phyloP scores from a whole-genome alignment of 2,329 filamentous ascomycete genomes.

The Tolypocladium nubicola region DNA sequence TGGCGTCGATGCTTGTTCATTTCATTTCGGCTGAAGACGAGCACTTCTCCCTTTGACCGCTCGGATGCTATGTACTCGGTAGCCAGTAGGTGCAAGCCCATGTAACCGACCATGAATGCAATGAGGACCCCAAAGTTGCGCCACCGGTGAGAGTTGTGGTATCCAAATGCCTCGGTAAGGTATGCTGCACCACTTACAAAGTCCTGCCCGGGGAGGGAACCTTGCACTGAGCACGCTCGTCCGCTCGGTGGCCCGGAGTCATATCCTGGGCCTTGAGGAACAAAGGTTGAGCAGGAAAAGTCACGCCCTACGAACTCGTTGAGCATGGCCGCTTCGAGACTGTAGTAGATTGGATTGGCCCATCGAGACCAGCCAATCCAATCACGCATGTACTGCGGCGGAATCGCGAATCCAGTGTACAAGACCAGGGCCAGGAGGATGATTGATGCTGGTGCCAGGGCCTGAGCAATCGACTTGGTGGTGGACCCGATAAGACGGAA shows the following conservation, averaged over 20 bases:
- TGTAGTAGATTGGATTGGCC: conserved; percentile 54
- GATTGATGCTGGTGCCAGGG: not conserved
- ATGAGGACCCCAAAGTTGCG: not conserved
- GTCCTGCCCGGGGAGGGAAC: not conserved
- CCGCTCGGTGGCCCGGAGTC: not conserved
- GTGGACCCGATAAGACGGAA: not conserved
- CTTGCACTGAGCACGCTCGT: not conserved
- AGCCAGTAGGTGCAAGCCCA: not conserved
- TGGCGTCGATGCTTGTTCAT: not conserved
- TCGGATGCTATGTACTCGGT: not conserved
- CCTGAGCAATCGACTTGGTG: not conserved
- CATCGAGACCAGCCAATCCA: conserved; percentile 63
- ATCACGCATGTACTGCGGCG: conserved; percentile 39
- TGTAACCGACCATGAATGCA: not conserved
- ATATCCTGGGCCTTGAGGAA: not conserved
- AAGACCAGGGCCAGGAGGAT: conserved; percentile 19
- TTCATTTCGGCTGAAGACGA: not conserved
- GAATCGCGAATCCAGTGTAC: conserved; percentile 39
- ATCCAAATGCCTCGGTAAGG: not conserved
- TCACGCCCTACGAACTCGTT: conserved; percentile 48
- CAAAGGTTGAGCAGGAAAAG: conserved; percentile 11
- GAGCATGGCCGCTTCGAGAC: conserved; percentile 54
- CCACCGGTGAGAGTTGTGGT: not conserved
- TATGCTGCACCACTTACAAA: not conserved
- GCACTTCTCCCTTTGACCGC: not conserved